Base-by-base conservation (phyloP, 2,329 filamentous ascomycete genomes). In the Ophiostoma ulmi region DNA sequence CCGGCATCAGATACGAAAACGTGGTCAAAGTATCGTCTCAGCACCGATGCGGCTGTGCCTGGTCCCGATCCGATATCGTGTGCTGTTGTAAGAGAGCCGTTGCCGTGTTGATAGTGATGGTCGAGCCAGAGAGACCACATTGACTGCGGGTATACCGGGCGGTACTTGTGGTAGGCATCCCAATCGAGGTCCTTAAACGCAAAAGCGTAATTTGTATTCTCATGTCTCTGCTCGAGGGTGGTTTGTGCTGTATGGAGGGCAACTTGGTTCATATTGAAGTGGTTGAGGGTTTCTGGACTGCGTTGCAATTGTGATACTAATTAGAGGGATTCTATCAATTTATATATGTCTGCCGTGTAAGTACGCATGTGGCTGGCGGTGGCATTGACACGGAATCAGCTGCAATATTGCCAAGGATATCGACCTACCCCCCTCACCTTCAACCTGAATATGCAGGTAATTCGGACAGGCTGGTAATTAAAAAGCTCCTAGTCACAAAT, bases 181-280 rank as follows among this genome's bases (percentile, higher is more conserved):
- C 74, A 75, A 72, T 75, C 72, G 26, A 74, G 72, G 6, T 71
- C 69, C 61, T 73, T 74, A 41, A 75, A 75, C 1, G 74, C 74
- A 61, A 75, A 75, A 13, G 71, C 70, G 31, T 74, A 75, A n/a
- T 70, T 72, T 20, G 73, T 70, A 35, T 75, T 69, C 35, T 63
- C 58, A 14, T 63, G 58, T 6, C 26, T 31, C 58, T 63, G 58
- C 22, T 63, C 58, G 11, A 63, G 26, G 17, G 17, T 17, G 44
- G n/a, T 58, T 58, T 26, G 52, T 26, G n/a, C 10, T 14, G 52
- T 58, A 58, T 11, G 4, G 17, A 26, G 48, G 8, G 48, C 22
- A 10, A 26, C n/a, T 13, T 63, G 11, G 17, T 22, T 13, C 58
- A 63, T 63, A 2, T 63, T 63, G 22, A 55, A 22, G 6, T 3